phyloP scores from a whole-genome alignment of 139 green algal species.

The Diplosphaera chodatii region DNA sequence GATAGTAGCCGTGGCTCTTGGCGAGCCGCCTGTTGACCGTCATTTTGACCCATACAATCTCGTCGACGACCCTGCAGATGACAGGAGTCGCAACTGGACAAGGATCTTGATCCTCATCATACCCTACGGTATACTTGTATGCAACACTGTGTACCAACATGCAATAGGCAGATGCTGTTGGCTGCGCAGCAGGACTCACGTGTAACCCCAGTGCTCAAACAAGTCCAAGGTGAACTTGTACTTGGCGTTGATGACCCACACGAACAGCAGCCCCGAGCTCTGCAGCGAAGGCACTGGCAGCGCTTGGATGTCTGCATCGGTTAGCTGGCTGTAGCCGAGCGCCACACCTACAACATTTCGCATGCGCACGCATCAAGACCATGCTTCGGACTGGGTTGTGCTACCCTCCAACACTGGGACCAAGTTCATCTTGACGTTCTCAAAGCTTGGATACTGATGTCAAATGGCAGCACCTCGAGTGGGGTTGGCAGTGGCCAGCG shows the following conservation, averaged over 20 bases:
- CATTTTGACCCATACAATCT: constrained; percentile 95
- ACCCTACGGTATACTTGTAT: too few relatives aligned
- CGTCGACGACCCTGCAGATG: constrained; percentile 74
- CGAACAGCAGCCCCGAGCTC: constrained; percentile 71
- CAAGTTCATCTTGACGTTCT: background rate
- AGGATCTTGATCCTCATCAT: too few relatives aligned
- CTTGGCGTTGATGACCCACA: constrained; percentile 97
- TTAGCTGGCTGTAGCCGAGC: constrained; percentile 86
- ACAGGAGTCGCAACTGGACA: background rate
- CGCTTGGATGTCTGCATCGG: constrained; percentile 68
- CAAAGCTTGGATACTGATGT: too few relatives aligned
- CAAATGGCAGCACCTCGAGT: constrained; percentile 50
- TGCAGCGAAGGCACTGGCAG: constrained; percentile 80
- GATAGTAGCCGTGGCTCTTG: constrained; percentile 93
- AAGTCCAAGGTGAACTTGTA: constrained; percentile 84
- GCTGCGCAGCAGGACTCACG: constrained; percentile 16
- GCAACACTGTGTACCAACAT: too few relatives aligned
- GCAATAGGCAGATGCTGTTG: too few relatives aligned
- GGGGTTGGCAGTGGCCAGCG: constrained; percentile 90
- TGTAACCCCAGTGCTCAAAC: constrained; percentile 89
- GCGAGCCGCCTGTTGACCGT: constrained; percentile 85
- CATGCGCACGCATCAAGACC: too few relatives aligned
- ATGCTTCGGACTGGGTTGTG: background rate
- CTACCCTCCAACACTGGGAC: too few relatives aligned
- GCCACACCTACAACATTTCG: constrained; percentile 58